Base-by-base conservation (phyloP, 2,329 filamentous ascomycete genomes). In the Alternaria metachromatica region DNA sequence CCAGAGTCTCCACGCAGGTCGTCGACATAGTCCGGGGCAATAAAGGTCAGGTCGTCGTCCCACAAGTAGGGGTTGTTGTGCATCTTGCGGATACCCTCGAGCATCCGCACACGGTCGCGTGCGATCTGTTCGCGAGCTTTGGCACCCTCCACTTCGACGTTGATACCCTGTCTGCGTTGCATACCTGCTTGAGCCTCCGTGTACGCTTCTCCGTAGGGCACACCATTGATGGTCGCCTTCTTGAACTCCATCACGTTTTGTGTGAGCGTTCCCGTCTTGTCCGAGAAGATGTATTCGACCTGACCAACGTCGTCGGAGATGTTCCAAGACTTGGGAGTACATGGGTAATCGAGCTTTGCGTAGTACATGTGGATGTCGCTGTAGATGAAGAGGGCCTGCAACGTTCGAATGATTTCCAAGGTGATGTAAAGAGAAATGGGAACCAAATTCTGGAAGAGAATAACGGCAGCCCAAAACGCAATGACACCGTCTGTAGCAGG, bases 241-340 rank as follows among this genome's bases (percentile, higher is more conserved):
- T 98, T 99, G 87, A 98, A 99, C 80, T 99, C 96, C 96, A 97
- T 97, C 57, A 96, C 92, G 78, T 97, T 97, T 75, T 96, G 93
- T 0, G 93, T 97, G 68, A 97, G 82, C 3, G 93, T 97, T 62
- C 93, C 93, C 0, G 93, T 97, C 82, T 97, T 97, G 84, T 97
- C 93, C 0, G 93, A 97, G 81, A 99, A 99, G 70, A 99, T 97
- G 83, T 98, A 99, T 81, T 98, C 96, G 66, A 99, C 97, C 81
- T 99, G 96, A 12, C 96, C 96, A 50, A 99, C 86, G 74, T 99
- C 96, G 76, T 99, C 96, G 1, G 95, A 98, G 55, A 99, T 98
- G 78, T 98, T 99, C 96, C 96, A 99, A 0, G 94, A 94, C 77
- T 98, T 98, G 6, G 96, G 96, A 11, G 97, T 93, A 77, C 96